Evolutionary conservation across 208 protist genomes (phyloP).

Genomic region (Leptomonas seymouri): DNA sequence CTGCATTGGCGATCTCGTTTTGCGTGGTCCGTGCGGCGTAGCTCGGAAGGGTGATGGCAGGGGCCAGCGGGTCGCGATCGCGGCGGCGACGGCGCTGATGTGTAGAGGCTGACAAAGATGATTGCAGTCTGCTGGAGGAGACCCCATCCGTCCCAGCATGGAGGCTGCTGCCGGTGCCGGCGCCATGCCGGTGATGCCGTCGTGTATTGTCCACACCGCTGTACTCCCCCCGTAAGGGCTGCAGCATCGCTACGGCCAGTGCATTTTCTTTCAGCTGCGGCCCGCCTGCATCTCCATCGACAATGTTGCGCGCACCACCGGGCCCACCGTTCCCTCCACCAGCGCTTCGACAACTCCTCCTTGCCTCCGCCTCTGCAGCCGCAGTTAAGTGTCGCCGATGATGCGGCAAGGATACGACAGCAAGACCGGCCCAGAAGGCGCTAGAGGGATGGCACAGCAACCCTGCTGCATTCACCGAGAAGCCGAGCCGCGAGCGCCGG

Average conservation of each 20-base stretch:
- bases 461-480: constrained; percentile 10
- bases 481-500: constrained; percentile 22
- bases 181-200: constrained; percentile 3
- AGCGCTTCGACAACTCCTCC: no score
- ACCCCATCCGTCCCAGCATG: background rate
- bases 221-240: constrained; percentile 27
- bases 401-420: constrained; percentile 21
- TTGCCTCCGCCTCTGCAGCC: background rate
- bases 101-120: constrained; percentile 10
- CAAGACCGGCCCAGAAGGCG: constrained; percentile 25
- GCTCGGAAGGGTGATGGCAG: constrained; percentile 30
- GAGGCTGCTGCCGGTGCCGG: constrained; percentile 1
- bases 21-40: constrained; percentile 24
- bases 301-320: background rate
- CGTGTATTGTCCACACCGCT: background rate
- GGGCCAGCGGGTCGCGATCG: constrained; percentile 11
- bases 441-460: constrained; percentile 17
- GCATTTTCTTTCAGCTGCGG: constrained; percentile 46
- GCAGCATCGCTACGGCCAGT: constrained; percentile 40
- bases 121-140: constrained; percentile 22
- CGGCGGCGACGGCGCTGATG: background rate
- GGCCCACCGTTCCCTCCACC: background rate
- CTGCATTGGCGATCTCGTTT: constrained; percentile 30
- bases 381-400: background rate
- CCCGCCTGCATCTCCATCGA: background rate